Evolutionary conservation across 805 yeast species (phyloP), one percentile per base, ranked within the genome.

Genomic region (Ogataea neopini): DNA sequence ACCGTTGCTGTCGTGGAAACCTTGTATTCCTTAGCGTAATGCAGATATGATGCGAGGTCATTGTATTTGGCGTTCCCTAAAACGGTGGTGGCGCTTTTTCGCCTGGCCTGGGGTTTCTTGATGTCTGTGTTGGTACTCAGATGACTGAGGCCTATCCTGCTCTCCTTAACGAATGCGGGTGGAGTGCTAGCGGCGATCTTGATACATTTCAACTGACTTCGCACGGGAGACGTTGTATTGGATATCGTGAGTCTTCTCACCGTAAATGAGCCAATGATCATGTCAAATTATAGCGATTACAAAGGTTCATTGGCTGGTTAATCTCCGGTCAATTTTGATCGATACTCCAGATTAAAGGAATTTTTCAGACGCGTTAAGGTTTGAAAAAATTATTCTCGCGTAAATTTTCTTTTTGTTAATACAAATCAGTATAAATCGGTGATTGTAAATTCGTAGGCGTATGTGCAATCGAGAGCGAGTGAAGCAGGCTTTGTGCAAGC

Each of bases 1-100:
- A 71, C 83, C 0, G 80, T 68, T 0, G 81, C 70, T 4, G 47
- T 72, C 14, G 80, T 74, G 33, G 70, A 67, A n/a, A 74, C 60
- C 40, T 61, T 70, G 23, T 64, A 58, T n/a, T 59, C 41, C 29
- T 50, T 56, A 10, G 69, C 64, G 37, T 72, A 64, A 2, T 57
- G 50, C 14, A 73, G 45, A 50, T 69, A 73, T 1, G 72, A 54
- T 34, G 47, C 40, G 14, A 71, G 25, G 56, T 64, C 36, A 53
- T 71, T 39, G 58, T 76, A 47, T 67, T 53, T 51, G 5, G 47
- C 18, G 42, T 45, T 54, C 3, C 57, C 57, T 3, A 54, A 43
- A 9, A 52, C 57, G 8, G 28, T 50, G 34, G 22, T 8, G 11
- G 37, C 14, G 30, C n/a, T 8, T 8, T 22, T 22, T 6, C 8